phyloP scores from a whole-genome alignment of 257 asterid species.

The Striga asiatica region DNA sequence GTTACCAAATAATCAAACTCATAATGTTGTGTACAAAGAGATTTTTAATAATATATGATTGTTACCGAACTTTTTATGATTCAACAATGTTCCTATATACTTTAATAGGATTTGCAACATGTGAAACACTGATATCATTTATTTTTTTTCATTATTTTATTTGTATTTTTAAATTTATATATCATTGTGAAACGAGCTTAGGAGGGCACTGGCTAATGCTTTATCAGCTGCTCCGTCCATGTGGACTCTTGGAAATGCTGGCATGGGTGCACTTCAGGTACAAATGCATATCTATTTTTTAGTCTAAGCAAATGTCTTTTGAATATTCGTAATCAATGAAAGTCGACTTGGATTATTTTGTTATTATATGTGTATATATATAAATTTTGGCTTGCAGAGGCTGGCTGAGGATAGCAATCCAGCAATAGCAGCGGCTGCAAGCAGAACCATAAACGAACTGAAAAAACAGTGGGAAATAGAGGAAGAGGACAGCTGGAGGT shows the following conservation, averaged over 20 bases:
- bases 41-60: no score
- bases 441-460: constrained; percentile 62
- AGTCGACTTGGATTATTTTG: no score
- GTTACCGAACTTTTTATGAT: no score
- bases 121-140: no score
- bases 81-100: no score
- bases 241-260: constrained; percentile 98
- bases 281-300: no score
- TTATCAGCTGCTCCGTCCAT: constrained; percentile 89
- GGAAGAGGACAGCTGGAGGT: constrained; percentile 95
- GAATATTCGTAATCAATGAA: no score
- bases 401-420: constrained; percentile 83
- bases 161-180: not conserved
- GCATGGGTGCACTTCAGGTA: constrained; percentile 99
- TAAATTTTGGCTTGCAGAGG: constrained; percentile 60
- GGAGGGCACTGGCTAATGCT: constrained; percentile 92
- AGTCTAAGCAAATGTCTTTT: no score
- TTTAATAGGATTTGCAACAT: no score
- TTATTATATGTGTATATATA: no score
- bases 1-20: no score
- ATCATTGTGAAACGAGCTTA: constrained; percentile 16
- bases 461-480: constrained; percentile 90
- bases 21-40: no score
- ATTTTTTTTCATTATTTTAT: not conserved
- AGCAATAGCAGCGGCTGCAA: constrained; percentile 83